A percentile compares a stretch with the other conserved stretches of the same genome.
These are phyloP conservation scores for Colletotrichum sp. DNA, from an alignment of 2,329 filamentous ascomycete species.

Conservation along the genomic window DNA sequence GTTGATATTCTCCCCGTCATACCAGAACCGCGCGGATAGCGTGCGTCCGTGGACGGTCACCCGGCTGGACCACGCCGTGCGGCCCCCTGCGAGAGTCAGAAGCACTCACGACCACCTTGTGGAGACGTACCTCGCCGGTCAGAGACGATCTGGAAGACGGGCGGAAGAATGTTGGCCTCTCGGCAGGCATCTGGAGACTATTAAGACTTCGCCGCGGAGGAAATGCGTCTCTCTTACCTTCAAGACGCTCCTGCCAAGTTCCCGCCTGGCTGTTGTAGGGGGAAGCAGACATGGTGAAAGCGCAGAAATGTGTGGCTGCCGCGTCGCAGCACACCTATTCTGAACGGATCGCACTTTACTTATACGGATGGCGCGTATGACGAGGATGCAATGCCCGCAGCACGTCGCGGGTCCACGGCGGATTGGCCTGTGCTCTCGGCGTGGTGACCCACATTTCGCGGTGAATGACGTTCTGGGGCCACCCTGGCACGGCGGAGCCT, in stretches of 20 bases:
- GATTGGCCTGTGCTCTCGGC: background rate
- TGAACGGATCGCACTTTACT: background rate
- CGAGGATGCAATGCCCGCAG: background rate
- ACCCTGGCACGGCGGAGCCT: background rate
- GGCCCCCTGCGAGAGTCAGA: constrained; percentile 64
- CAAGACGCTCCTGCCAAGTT: constrained; percentile 61
- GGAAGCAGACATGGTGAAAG: constrained; percentile 9
- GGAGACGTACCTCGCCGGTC: constrained; percentile 69
- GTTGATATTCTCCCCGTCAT: constrained; percentile 85
- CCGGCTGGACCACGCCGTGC: constrained; percentile 86
- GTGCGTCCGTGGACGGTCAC: constrained; percentile 70
- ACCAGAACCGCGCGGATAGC: constrained; percentile 81
- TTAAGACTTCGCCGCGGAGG: background rate
- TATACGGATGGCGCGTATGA: background rate
- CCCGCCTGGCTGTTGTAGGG: constrained; percentile 15
- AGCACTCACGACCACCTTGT: background rate
- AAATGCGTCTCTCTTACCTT: constrained; percentile 41
- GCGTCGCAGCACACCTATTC: background rate
- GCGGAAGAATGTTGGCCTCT: constrained; percentile 53
- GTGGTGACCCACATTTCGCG: background rate
- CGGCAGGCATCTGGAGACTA: constrained; percentile 57
- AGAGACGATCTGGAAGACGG: constrained; percentile 73
- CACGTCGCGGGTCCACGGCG: background rate
- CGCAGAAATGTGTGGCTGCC: background rate
- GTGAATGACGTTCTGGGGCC: background rate